Evolutionary conservation across 805 yeast genomes (phyloP), one percentile per base, ranked within the genome.

Genomic region (Yarrowia sp.): DNA sequence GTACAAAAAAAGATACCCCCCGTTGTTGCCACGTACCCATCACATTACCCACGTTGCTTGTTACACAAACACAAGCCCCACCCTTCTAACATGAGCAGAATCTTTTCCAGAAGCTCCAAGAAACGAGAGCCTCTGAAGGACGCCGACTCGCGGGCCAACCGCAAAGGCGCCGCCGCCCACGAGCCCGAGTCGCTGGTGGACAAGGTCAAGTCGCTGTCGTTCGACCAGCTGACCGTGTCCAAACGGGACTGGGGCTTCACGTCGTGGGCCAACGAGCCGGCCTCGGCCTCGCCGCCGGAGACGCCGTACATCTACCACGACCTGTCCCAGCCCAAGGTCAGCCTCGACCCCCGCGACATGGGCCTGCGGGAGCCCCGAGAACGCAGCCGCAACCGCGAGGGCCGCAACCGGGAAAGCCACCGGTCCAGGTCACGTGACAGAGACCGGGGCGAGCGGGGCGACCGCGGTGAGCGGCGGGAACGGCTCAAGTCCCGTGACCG

Each of bases 41-140:
- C 30, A 24, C 30, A 24, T 7, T 24, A 24, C 30, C 30, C 30
- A 24, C 3, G 30, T 24, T 7, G 6, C 30, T 24, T 24, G 30
- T 24, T 24, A 24, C 30, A 24, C 30, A 24, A 24, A 24, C 30
- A 24, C 30, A 24, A 24, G 30, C 30, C 7, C 30, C 30, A n/a
- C 30, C 30, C 30, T 24, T 24, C 30, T 24, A 24, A 24, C 30
- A 58, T 58, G 64, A 58, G 64, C 39, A 12, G 64, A 58, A 42
- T 58, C 43, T 58, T 58, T 34, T 42, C 64, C 15, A 10, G 64
- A 42, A 58, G 50, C 36, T 53, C 60, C 19, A 58, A 43, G 34
- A 58, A 43, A 19, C 38, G 64, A 42, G 50, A 58, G 40, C 64
- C 64, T 12, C 64, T 58, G 9, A 58, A 58, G 36, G 64, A 58